Evolutionary conservation across 2,329 filamentous ascomycete genomes (phyloP), one percentile per base, ranked within the genome.

Genomic region (Epicoccum sorghinum): DNA sequence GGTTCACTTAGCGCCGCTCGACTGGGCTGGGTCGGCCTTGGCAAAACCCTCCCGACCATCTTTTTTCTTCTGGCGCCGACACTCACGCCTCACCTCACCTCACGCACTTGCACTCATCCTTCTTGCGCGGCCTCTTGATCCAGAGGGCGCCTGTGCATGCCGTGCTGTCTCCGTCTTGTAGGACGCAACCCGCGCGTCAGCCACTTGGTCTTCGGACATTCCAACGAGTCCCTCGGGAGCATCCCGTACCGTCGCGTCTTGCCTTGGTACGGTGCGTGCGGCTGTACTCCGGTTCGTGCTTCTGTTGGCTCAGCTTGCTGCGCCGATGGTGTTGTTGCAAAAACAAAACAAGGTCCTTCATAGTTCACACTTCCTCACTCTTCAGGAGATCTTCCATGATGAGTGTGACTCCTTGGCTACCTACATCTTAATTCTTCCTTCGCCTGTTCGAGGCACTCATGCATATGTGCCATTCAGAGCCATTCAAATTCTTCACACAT

Each of bases 371-470:
- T 78, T 72, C 71, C 72, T 78, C 73, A 72, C 78, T 78, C 77
- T 78, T 69, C 70, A 58, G 70, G 73, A 67, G 56, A 65, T 42
- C 51, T 67, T 65, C 77, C 69, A 77, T 71, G 73, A 73, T 73
- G 72, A 77, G 77, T 77, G 77, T 79, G 80, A 80, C 80, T 82
- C 80, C 80, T 78, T 77, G 77, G 69, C 75, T 74, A 78, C 79
- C 78, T 75, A 81, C 79, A 81, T 75, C 14, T 41, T 27, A 22
- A 7, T 41, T 47, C 10, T 33, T 33, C 7, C 27, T 29, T 29
- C 18, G 18, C 18, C 18, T 18, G 18, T 18, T 18, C 18, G 18
- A 18, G 18, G 18, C 18, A 18, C 18, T 18, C 18, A 18, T 18
- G 18, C 18, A 18, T 18, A 18, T 18, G 18, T 18, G 18, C 18